Evolutionary conservation across 768 basidiomycete genomes (phyloP), one percentile per base, ranked within the genome.

Genomic region (Lyophyllum semitale): DNA sequence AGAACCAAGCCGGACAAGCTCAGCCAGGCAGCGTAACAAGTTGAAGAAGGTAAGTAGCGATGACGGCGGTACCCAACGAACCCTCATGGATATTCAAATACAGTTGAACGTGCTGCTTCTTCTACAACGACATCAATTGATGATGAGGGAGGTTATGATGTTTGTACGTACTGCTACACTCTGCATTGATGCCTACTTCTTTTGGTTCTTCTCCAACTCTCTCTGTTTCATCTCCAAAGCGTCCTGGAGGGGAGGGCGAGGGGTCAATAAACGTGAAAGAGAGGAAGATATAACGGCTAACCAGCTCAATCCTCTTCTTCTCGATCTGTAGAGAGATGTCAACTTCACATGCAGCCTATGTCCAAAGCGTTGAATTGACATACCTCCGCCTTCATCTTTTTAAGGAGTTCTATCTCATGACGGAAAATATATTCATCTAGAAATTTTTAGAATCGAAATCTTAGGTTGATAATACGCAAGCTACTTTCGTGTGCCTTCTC

Each of bases 401-500:
- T 71, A 38, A 91, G 64, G 51, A 83, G 76, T 61, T 78, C 80
- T 12, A 68, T 63, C 54, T 90, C 89, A 52, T 84, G 84, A 55
- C 73, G 68, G 52, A 79, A 84, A 44, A 79, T 75, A 59, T 84
- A 90, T 71, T 88, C 79, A 54, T 88, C 89, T 91, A 44, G 48
- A 18, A 41, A 0, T 18, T 25, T 27, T 27, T 29, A 54, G 59
- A 17, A 57, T 62, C 15, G 63, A n/a, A 30, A 49, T 43, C 0
- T 7, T 7, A 7, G 29, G 20, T 38, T 5, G 4, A 15, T 5
- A 11, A 20, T 29, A 49, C 15, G 23, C n/a, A 22, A n/a, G 13
- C 11, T 54, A 69, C 70, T 67, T 54, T 91, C 89, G 48, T 88
- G 81, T 18, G 88, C 89, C 66, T 80, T 85, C 69, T 90, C 89